Evolutionary conservation across 805 yeast species (phyloP).

Genomic region (Candida railenensis): DNA sequence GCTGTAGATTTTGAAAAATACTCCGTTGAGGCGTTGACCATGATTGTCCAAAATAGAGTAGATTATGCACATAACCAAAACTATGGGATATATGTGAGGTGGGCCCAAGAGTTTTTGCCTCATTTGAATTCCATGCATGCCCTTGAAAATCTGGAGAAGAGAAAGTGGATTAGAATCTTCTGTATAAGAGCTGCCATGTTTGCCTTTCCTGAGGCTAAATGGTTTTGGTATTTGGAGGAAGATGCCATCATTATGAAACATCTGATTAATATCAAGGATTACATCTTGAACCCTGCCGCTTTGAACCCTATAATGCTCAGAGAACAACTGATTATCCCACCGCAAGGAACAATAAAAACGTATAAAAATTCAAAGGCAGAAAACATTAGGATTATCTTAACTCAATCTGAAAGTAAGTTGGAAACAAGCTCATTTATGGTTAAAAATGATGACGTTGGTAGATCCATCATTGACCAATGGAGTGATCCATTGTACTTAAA

Average conservation of each 20-base stretch:
- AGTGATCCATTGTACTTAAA: conserved; percentile 66
- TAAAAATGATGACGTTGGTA: conserved; percentile 62
- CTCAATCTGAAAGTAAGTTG: conserved; percentile 66
- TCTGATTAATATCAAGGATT: conserved; percentile 56
- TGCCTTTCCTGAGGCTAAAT: conserved; percentile 88
- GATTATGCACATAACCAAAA: conserved; percentile 82
- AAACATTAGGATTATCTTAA: conserved; percentile 57
- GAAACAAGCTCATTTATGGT: conserved; percentile 73
- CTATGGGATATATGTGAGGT: conserved; percentile 82
- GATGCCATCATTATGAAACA: conserved; percentile 75
- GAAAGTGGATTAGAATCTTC: conserved; percentile 63
- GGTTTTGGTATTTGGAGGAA: conserved; percentile 86
- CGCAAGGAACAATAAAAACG: conserved; percentile 66
- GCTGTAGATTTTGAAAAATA: conserved; percentile 73
- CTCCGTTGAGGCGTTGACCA: conserved; percentile 57
- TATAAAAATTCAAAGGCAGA: conserved; percentile 57
- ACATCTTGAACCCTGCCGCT: conserved; percentile 58
- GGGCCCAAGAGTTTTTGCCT: conserved; percentile 81
- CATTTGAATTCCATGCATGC: conserved; percentile 43
- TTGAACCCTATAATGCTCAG: conserved; percentile 63
- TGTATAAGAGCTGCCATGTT: conserved; percentile 84
- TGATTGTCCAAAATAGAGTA: conserved; percentile 79
- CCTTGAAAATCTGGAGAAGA: conserved; percentile 40
- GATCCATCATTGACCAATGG: conserved; percentile 78
- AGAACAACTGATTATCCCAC: conserved; percentile 73